Conservation (phyloP, 2,329 filamentous ascomycete species). For the Beauveria asiatica region DNA sequence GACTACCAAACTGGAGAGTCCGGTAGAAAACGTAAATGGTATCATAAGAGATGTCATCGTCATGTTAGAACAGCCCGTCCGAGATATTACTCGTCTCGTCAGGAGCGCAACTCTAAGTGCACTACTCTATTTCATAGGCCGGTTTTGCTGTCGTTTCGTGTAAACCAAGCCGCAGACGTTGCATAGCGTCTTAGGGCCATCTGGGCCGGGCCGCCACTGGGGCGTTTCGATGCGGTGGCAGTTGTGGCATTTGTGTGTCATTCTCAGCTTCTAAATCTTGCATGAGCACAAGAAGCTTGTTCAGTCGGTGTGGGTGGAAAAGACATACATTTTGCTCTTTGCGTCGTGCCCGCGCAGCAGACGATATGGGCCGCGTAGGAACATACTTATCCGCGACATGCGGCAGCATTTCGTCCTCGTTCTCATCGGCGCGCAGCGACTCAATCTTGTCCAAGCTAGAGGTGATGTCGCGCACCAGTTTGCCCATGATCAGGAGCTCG, state of each 20-base stretch:
- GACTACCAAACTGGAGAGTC: no score
- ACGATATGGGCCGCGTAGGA: background rate
- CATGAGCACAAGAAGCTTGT: background rate
- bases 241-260: conserved; percentile 4
- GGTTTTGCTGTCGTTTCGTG: conserved; percentile 1
- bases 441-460: conserved; percentile 6
- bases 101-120: background rate
- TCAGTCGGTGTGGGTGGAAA: background rate
- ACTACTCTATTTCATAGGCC: background rate
- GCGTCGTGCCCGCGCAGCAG: background rate
- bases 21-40: background rate
- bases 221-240: conserved; percentile 6
- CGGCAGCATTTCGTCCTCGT: background rate
- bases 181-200: conserved; percentile 7
- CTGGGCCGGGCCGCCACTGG: conserved; percentile 8
- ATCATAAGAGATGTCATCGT: background rate
- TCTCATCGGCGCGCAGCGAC: conserved; percentile 4
- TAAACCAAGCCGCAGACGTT: conserved; percentile 10
- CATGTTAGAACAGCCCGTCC: no score
- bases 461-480: background rate
- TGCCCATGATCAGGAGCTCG: conserved; percentile 5
- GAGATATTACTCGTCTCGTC: background rate
- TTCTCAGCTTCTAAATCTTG: background rate
- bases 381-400: background rate
- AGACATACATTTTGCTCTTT: background rate